Conservation (phyloP, 306 rosid genomes). For the Ormosia semicastrata region DNA sequence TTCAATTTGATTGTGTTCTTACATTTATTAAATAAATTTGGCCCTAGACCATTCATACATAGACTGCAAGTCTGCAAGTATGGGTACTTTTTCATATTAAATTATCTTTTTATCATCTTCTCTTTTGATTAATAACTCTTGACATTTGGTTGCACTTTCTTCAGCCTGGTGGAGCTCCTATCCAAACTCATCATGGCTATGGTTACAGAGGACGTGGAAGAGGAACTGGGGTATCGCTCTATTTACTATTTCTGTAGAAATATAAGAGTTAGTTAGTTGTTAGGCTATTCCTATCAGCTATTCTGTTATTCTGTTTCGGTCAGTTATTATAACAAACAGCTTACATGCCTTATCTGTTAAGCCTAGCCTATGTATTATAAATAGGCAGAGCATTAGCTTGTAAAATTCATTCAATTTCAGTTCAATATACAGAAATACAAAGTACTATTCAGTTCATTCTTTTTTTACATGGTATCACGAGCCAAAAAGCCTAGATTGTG, state of each 20-base stretch:
- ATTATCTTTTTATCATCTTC: neutral
- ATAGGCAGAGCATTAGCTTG: too few relatives aligned
- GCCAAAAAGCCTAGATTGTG: too few relatives aligned
- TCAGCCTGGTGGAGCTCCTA: conserved; percentile 65
- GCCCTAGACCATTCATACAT: neutral
- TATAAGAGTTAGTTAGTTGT: too few relatives aligned
- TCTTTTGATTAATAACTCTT: conserved; percentile 17
- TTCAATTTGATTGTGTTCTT: neutral
- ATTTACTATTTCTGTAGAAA: neutral
- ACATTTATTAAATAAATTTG: neutral
- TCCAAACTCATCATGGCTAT: conserved; percentile 48
- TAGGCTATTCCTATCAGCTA: too few relatives aligned
- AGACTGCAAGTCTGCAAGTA: neutral
- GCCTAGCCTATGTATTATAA: too few relatives aligned
- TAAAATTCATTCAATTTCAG: too few relatives aligned
- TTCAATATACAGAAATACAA: too few relatives aligned
- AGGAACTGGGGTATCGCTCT: conserved; percentile 70
- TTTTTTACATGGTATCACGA: too few relatives aligned
- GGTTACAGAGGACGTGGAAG: conserved; percentile 74
- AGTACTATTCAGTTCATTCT: too few relatives aligned
- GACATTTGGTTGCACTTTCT: conserved; percentile 26
- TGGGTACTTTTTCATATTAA: neutral
- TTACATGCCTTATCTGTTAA: too few relatives aligned
- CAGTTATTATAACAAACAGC: too few relatives aligned
- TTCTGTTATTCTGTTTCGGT: too few relatives aligned